These are phyloP conservation scores for Diversispora epigaea DNA, from an alignment of 192 early-diverging fungal species.

Conservation along the genomic window DNA sequence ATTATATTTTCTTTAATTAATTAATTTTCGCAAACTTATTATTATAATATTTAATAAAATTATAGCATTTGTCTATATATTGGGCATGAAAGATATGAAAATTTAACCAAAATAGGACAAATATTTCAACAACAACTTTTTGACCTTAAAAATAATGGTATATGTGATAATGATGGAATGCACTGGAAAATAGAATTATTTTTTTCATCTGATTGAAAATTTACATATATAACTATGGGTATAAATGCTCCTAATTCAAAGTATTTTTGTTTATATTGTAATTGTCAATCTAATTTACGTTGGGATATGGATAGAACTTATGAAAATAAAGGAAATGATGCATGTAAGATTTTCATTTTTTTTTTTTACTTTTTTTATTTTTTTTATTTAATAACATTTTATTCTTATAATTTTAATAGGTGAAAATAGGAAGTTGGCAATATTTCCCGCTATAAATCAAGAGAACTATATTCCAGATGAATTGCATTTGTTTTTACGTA, in stretches of 20 bases:
- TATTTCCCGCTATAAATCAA: not conserved
- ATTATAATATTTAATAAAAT: too few species aligned
- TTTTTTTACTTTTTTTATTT: not conserved
- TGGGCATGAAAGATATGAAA: not conserved
- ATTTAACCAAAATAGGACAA: not conserved
- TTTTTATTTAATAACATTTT: not conserved
- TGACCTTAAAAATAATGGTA: not conserved
- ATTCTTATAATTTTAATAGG: not conserved
- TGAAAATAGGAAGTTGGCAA: not conserved
- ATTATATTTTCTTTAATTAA: not conserved
- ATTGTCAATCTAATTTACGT: not conserved
- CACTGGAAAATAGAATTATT: not conserved
- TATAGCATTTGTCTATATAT: not conserved
- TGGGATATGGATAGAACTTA: not conserved
- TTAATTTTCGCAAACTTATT: not conserved
- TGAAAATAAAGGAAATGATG: not conserved
- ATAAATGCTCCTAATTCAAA: not conserved
- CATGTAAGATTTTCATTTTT: not conserved
- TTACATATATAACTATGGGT: not conserved
- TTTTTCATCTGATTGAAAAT: not conserved
- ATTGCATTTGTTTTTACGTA: not conserved
- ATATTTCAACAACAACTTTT: not conserved
- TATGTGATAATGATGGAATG: not conserved
- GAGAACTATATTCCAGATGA: not conserved
- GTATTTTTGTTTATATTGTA: conserved; percentile 9